These are phyloP conservation scores for Planoprotostelium fungivorum DNA, from an alignment of 78 protist genomes.

Conservation along the genomic window DNA sequence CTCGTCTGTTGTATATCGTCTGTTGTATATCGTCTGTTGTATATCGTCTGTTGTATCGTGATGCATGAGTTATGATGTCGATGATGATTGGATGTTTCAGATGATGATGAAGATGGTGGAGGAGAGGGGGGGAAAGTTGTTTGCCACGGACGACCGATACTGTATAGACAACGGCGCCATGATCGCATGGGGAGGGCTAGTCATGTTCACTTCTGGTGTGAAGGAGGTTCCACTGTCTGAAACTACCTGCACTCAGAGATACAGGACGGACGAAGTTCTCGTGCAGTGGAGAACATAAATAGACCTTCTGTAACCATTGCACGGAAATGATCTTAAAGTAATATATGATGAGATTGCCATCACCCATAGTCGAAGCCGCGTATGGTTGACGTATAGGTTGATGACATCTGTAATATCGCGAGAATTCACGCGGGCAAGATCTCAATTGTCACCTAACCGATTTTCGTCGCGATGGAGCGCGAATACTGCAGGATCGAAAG, in stretches of 20 bases:
- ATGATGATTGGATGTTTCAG: conserved; percentile 18
- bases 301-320: too few relatives aligned
- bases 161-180: conserved; percentile 99
- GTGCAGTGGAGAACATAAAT: conserved; percentile 83
- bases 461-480: too few relatives aligned
- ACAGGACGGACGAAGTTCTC: conserved; percentile 94
- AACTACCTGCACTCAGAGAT: conserved; percentile 88
- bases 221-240: conserved; percentile 52
- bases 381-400: too few relatives aligned
- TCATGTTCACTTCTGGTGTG: conserved; percentile 53
- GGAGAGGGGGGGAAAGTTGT: conserved; percentile 85
- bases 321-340: too few relatives aligned
- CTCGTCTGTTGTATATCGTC: conserved; percentile 2
- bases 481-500: too few relatives aligned
- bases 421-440: too few relatives aligned
- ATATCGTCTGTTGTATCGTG: too few relatives aligned
- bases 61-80: too few relatives aligned
- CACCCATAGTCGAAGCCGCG: too few relatives aligned
- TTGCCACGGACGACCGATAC: conserved; percentile 94
- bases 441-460: too few relatives aligned
- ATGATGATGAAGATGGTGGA: conserved; percentile 95
- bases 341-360: too few relatives aligned
- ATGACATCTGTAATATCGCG: too few relatives aligned
- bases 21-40: conserved; percentile 8
- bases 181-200: conserved; percentile 95